These are phyloP conservation scores for Schizopora paradoxa DNA, from an alignment of 1,284 basidiomycete genomes.

Conservation along the genomic window DNA sequence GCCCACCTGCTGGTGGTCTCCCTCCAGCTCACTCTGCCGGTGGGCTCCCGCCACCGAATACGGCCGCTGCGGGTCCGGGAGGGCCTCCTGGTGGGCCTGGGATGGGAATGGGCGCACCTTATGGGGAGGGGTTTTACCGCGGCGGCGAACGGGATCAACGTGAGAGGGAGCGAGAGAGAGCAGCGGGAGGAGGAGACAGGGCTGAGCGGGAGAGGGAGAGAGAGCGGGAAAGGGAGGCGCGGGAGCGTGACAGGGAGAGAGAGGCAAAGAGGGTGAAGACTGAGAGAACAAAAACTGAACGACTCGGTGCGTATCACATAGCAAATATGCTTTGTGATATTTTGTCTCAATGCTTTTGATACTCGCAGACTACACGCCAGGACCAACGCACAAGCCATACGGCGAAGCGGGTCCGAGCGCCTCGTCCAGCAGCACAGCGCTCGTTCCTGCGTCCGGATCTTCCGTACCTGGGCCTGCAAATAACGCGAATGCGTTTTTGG, in stretches of 20 bases:
- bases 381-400: constrained; percentile 9
- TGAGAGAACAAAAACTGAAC: constrained; percentile 36
- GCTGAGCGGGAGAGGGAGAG: constrained; percentile 10
- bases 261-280: constrained; percentile 33
- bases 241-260: constrained; percentile 25
- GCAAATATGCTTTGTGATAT: background rate
- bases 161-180: constrained; percentile 22
- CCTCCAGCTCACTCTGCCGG: constrained; percentile 11
- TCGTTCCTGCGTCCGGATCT: constrained; percentile 20
- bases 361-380: constrained; percentile 14
- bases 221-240: constrained; percentile 4
- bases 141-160: constrained; percentile 19
- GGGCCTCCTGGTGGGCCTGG: constrained; percentile 13
- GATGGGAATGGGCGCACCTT: constrained; percentile 20
- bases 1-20: constrained; percentile 7
- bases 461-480: constrained; percentile 24
- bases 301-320: constrained; percentile 28
- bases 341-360: background rate
- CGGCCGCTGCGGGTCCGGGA: constrained; percentile 2
- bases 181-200: constrained; percentile 20
- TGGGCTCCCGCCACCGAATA: constrained; percentile 20
- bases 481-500: constrained; percentile 30
- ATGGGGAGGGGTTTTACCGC: constrained; percentile 17
- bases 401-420: constrained; percentile 17
- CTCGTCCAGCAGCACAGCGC: constrained; percentile 20